phyloP scores from a whole-genome alignment of 2,329 filamentous ascomycete genomes.

The Elsinoe fawcettii region DNA sequence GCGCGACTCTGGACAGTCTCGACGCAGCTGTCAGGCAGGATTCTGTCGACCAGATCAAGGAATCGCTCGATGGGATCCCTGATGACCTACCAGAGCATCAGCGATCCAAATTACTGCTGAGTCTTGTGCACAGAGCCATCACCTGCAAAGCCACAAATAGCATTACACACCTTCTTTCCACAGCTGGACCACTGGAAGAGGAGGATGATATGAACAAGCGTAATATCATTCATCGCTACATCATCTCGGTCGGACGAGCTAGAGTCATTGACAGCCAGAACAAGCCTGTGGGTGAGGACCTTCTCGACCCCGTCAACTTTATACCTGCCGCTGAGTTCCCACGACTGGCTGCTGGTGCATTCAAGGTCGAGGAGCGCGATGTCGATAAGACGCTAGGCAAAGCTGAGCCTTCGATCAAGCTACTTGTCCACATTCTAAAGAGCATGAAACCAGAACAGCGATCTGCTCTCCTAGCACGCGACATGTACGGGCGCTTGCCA shows the following conservation, averaged over 20 bases:
- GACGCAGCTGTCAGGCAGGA: conserved; percentile 66
- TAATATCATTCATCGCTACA: conserved; percentile 85
- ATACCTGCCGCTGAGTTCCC: conserved; percentile 71
- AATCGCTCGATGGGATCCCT: conserved; percentile 38
- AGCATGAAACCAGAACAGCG: conserved; percentile 61
- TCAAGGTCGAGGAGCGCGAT: conserved; percentile 60
- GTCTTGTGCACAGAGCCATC: conserved; percentile 70
- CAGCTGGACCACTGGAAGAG: conserved; percentile 68
- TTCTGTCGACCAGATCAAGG: conserved; percentile 49
- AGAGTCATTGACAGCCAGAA: conserved; percentile 43
- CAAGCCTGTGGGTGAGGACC: conserved; percentile 23
- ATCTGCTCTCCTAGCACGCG: conserved; percentile 57
- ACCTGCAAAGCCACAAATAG: conserved; percentile 60
- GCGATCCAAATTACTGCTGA: conserved; percentile 53
- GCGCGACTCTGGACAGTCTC: conserved; percentile 59
- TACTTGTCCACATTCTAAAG: conserved; percentile 58
- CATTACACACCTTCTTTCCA: conserved; percentile 62
- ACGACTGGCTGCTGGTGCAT: conserved; percentile 51
- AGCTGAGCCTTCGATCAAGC: conserved; percentile 67
- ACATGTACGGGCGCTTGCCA: conserved; percentile 74
- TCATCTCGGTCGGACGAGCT: conserved; percentile 82
- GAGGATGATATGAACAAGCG: conserved; percentile 88
- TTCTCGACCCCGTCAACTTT: conserved; percentile 58
- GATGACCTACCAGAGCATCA: conserved; percentile 8
- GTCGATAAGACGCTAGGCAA: conserved; percentile 50